A percentile compares a stretch with the other conserved stretches of the same genome.
Evolutionary conservation across 2,329 filamentous ascomycete species (phyloP).

Genomic region (Monascus ruber): DNA sequence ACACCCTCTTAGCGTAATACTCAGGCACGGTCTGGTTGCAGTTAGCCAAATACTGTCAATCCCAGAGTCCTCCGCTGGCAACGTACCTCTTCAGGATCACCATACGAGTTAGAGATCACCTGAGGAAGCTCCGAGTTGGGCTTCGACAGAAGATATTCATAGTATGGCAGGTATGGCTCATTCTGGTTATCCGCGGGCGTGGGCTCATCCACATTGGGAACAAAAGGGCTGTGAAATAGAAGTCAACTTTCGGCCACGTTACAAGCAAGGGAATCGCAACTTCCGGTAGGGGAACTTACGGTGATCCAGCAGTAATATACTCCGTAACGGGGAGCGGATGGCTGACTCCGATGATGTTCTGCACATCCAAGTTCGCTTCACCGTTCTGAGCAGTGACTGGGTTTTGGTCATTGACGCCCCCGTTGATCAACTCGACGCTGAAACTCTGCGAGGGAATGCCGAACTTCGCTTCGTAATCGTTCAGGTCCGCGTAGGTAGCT

Average conservation of each 20-base stretch:
- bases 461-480: neutral
- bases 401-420: neutral
- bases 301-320: conserved; percentile 44
- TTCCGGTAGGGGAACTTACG: conserved; percentile 8
- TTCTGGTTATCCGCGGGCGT: conserved; percentile 39
- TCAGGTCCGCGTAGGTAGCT: neutral
- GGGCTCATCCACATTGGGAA: conserved; percentile 37
- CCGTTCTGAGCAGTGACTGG: neutral
- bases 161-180: conserved; percentile 54
- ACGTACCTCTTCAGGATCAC: conserved; percentile 48
- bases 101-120: conserved; percentile 53
- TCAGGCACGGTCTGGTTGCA: conserved; percentile 44
- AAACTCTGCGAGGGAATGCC: neutral
- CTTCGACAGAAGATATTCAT: conserved; percentile 44
- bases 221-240: neutral
- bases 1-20: conserved; percentile 51
- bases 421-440: neutral
- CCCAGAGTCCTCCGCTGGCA: neutral
- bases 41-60: neutral
- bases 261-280: too few relatives aligned
- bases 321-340: conserved; percentile 41
- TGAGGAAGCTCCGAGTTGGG: conserved; percentile 42
- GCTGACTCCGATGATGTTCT: conserved; percentile 42
- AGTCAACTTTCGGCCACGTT: too few relatives aligned
- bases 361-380: conserved; percentile 48